A percentile compares a stretch with the other conserved stretches of the same genome.
phyloP scores from a whole-genome alignment of 139 green algal species.

The Klebsormidium nitens region DNA sequence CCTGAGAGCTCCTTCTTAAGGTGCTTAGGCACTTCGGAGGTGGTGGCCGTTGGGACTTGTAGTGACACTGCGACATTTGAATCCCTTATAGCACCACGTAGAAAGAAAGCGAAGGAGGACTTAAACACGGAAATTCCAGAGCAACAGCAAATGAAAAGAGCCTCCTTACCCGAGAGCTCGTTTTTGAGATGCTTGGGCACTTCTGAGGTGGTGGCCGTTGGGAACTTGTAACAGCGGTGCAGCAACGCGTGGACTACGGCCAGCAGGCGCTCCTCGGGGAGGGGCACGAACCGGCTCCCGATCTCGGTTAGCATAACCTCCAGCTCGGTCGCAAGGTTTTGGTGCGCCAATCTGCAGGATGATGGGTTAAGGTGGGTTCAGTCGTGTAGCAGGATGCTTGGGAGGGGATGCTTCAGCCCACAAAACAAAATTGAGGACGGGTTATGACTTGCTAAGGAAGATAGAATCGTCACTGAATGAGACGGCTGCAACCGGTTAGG shows the following conservation, averaged over 20 bases:
- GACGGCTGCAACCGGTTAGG: no score
- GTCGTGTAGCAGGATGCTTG: no score
- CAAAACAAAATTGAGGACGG: no score
- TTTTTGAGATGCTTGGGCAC: slow-evolving; percentile 71
- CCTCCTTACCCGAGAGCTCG: slow-evolving; percentile 79
- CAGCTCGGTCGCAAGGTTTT: slow-evolving; percentile 32
- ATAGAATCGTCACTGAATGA: no score
- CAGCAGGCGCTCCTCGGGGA: slow-evolving; percentile 87
- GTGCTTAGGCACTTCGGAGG: slow-evolving; percentile 57
- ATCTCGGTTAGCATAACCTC: slow-evolving; percentile 61
- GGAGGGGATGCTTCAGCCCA: no score
- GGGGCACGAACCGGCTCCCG: slow-evolving; percentile 66
- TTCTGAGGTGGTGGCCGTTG: slow-evolving; percentile 45
- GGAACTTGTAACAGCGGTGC: slow-evolving; percentile 82
- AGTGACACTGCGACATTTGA: no score
- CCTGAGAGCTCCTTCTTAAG: slow-evolving; percentile 82
- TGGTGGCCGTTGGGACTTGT: slow-evolving; percentile 41
- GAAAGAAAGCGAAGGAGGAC: neutral
- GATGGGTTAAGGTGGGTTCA: no score
- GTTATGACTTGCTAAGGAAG: no score
- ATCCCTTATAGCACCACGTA: no score
- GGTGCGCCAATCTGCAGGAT: no score
- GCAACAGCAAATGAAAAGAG: no score
- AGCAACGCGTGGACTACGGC: slow-evolving; percentile 89
- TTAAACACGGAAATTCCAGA: neutral